These are phyloP conservation scores for Solanum hybrid DNA, from an alignment of 305 asterid genomes.

Conservation along the genomic window DNA sequence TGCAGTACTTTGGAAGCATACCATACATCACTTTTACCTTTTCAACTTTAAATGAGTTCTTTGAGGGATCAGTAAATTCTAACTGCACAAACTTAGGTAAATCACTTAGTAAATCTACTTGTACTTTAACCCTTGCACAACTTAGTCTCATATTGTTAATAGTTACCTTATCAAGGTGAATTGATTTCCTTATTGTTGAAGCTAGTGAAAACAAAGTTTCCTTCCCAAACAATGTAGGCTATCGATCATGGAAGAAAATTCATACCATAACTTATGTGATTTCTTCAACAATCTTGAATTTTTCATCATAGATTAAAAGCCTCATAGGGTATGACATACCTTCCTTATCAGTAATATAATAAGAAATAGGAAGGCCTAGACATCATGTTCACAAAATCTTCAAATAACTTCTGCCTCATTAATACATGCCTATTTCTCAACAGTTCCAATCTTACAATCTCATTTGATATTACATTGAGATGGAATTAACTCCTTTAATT, in stretches of 20 bases:
- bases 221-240: neutral
- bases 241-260: neutral
- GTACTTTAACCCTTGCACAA: neutral
- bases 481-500: neutral
- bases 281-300: neutral
- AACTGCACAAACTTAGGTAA: neutral
- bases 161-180: neutral
- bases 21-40: neutral
- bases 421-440: neutral
- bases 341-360: neutral
- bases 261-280: neutral
- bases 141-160: neutral
- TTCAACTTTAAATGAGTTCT: neutral
- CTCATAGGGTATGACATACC: neutral
- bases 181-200: neutral
- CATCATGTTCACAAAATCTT: neutral
- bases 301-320: neutral
- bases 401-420: neutral
- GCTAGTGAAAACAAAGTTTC: neutral
- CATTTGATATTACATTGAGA: neutral
- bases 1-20: neutral
- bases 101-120: neutral
- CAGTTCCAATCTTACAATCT: neutral
- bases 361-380: neutral
- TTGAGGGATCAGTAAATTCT: neutral